Conservation (phyloP, 768 basidiomycete species). For the Leccinum truebloodii region DNA sequence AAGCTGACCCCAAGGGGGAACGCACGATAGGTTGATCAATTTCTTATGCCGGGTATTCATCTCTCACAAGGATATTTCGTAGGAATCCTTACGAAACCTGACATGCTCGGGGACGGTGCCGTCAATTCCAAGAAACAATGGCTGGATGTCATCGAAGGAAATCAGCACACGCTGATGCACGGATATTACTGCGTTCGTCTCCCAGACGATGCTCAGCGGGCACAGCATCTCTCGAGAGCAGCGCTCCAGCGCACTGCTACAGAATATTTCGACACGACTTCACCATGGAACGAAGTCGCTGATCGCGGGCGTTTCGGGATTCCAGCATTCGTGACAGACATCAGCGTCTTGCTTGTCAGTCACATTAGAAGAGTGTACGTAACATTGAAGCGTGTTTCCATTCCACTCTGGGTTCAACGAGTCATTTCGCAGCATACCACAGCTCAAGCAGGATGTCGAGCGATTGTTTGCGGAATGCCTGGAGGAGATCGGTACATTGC, state of each 20-base stretch:
- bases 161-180: constrained; percentile 45
- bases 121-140: constrained; percentile 43
- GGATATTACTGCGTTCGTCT: constrained; percentile 71
- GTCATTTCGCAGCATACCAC: constrained; percentile 44
- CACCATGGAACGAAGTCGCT: no score
- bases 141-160: constrained; percentile 54
- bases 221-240: constrained; percentile 33
- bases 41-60: neutral
- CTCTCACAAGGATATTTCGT: neutral
- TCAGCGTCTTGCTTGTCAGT: constrained; percentile 48
- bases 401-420: constrained; percentile 5
- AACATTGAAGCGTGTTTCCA: neutral
- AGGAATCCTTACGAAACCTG: constrained; percentile 76
- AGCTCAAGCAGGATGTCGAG: constrained; percentile 41
- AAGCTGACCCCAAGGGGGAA: constrained; percentile 52
- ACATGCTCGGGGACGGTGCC: constrained; percentile 48
- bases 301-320: no score
- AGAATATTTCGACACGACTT: no score
- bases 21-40: constrained; percentile 60
- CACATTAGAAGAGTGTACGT: constrained; percentile 58
- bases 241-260: no score
- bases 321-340: no score
- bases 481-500: constrained; percentile 40
- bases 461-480: constrained; percentile 38
- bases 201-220: constrained; percentile 58